Conservation (phyloP, 441 rosid species). For the Brassica hybrid region DNA sequence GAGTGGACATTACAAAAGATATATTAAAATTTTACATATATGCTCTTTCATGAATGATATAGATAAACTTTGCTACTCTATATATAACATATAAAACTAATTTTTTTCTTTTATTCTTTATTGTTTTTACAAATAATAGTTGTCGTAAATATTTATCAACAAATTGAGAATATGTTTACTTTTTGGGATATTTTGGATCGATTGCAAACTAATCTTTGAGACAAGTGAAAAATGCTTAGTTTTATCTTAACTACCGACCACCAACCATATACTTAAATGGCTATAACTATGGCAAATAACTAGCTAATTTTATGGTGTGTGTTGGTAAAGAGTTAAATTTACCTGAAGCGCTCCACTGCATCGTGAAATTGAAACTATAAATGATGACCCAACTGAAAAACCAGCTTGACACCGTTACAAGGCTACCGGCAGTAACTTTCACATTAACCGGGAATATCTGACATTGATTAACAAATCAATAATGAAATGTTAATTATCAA, state of each 20-base stretch:
- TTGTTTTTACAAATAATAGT: not conserved
- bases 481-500: not conserved
- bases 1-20: not conserved
- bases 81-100: not conserved
- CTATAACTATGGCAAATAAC: not conserved
- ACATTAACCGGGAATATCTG: constrained; percentile 51
- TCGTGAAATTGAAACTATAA: constrained; percentile 46
- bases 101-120: not conserved
- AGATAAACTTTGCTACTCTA: not conserved
- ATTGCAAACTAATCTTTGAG: not conserved
- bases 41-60: not conserved
- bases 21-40: not conserved
- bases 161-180: not conserved
- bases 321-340: not conserved
- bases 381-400: constrained; percentile 46
- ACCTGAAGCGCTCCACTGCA: constrained; percentile 57
- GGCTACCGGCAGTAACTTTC: constrained; percentile 51
- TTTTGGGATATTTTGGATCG: not conserved
- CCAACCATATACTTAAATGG: not conserved
- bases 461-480: not conserved
- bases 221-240: not conserved
- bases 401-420: constrained; percentile 51
- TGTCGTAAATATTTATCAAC: not conserved
- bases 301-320: not conserved
- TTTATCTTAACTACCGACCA: not conserved